phyloP scores from a whole-genome alignment of 2,329 filamentous ascomycete species.

The Catunica adiposa region DNA sequence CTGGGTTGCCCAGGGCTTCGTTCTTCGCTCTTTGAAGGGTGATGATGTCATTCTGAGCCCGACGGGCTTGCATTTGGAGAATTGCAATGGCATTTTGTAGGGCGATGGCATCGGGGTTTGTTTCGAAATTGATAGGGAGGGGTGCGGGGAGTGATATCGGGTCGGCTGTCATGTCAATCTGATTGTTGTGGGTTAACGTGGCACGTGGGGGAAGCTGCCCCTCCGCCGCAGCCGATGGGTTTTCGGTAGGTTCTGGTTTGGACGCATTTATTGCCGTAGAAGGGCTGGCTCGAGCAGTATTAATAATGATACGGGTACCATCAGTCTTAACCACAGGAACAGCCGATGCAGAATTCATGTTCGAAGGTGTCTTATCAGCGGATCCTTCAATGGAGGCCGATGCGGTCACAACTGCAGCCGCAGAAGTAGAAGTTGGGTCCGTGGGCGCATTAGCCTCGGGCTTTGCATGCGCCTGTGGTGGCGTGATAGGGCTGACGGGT shows the following conservation, averaged over 20 bases:
- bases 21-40: constrained; percentile 52
- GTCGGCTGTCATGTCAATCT: constrained; percentile 20
- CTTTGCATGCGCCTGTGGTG: constrained; percentile 27
- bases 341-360: not conserved
- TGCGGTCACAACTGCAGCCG: not conserved
- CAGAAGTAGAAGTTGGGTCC: not conserved
- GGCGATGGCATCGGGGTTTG: constrained; percentile 75
- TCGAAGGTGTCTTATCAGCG: not conserved
- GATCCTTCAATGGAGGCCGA: not conserved
- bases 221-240: not conserved
- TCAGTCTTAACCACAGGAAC: constrained; percentile 12
- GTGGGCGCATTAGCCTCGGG: constrained; percentile 14
- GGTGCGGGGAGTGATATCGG: constrained; percentile 32
- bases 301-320: constrained; percentile 7
- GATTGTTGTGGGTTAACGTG: constrained; percentile 30
- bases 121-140: constrained; percentile 38
- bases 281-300: constrained; percentile 10
- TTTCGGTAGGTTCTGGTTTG: not conserved
- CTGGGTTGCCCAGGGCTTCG: constrained; percentile 53
- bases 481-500: constrained; percentile 39
- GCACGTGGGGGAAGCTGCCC: constrained; percentile 22
- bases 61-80: constrained; percentile 69
- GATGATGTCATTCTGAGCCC: constrained; percentile 59
- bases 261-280: constrained; percentile 13
- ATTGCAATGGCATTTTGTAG: constrained; percentile 72